Base-by-base conservation (phyloP, 306 rosid genomes). In the Senna tora region DNA sequence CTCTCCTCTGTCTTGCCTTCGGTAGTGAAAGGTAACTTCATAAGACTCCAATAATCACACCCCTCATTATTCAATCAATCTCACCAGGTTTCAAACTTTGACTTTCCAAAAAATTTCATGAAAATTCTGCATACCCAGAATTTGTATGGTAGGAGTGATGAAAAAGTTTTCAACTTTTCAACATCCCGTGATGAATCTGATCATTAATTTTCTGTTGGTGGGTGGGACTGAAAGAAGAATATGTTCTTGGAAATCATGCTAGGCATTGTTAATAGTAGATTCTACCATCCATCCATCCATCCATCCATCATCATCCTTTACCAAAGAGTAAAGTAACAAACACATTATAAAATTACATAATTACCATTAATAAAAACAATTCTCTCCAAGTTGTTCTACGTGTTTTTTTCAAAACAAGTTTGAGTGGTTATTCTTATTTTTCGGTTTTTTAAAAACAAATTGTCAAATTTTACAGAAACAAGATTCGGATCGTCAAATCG, bases 21-120 rank as follows among this genome's bases (percentile, higher is more conserved):
- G 96, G 96, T 51, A 89, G 91, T 73, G 97, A 92, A 79, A 67
- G 97, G 97, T 92, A 76, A 77, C 89, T 67, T 66, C 82, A 54
- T 82, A 4, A 1, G 3, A 25, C 30, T 25, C 68, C 74, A 42
- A n/a, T n/a, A 42, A 32, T n/a, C n/a, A n/a, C n/a, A n/a, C n/a
- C 30, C 38, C 19, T 57, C 47, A 39, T 61, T 70, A 33, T 72
- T 19, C 38, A 49, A n/a, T 19, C 38, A 49, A n/a, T 69, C 15
- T 63, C 41, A 25, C 2, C 5, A 32, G 56, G 20, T 74, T 42
- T 71, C 17, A 1, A 21, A n/a, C 21, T 41, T 42, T 4, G 67
- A 55, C 52, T 21, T 21, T 30, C 30, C 60, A 58, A 9, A 17
- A n/a, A 8, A 22, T 8, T 34, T 0, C 46, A n/a, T 9, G 65